These are phyloP conservation scores for Sequoia sempervirens DNA, from an alignment of 75 land plant genomes.

Conservation along the genomic window DNA sequence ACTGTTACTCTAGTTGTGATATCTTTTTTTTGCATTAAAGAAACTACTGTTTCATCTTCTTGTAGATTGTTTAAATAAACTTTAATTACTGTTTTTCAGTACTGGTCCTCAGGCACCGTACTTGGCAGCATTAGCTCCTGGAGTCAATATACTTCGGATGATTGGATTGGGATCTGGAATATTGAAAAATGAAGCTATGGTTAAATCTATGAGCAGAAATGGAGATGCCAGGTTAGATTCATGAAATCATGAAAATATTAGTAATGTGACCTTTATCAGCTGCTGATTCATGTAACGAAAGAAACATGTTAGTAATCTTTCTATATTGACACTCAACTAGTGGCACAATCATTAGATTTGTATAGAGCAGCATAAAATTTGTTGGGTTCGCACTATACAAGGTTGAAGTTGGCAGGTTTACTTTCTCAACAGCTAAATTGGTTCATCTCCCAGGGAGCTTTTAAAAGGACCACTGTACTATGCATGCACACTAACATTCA, in stretches of 20 bases:
- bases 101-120: conserved; percentile 54
- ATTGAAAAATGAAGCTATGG: conserved; percentile 69
- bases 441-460: conserved; percentile 56
- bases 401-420: neutral
- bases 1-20: neutral
- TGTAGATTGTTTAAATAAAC: neutral
- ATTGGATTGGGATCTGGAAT: conserved; percentile 78
- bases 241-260: neutral
- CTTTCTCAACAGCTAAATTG: conserved; percentile 1
- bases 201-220: conserved; percentile 83
- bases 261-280: neutral
- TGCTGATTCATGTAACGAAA: neutral
- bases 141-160: conserved; percentile 73
- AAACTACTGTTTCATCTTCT: neutral
- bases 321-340: neutral
- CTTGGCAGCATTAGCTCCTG: conserved; percentile 77
- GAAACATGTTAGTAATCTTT: neutral
- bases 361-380: neutral
- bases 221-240: conserved; percentile 76
- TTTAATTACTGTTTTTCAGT: conserved; percentile 32
- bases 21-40: neutral
- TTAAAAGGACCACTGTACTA: conserved; percentile 83
- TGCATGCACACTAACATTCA: conserved; percentile 60
- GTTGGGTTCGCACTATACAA: neutral
- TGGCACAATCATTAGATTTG: neutral